Percentiles rank a stretch among this genome's conserved stretches.
These are phyloP conservation scores for Naganishia liquefaciens DNA, from an alignment of 1,284 basidiomycete species.

Conservation along the genomic window DNA sequence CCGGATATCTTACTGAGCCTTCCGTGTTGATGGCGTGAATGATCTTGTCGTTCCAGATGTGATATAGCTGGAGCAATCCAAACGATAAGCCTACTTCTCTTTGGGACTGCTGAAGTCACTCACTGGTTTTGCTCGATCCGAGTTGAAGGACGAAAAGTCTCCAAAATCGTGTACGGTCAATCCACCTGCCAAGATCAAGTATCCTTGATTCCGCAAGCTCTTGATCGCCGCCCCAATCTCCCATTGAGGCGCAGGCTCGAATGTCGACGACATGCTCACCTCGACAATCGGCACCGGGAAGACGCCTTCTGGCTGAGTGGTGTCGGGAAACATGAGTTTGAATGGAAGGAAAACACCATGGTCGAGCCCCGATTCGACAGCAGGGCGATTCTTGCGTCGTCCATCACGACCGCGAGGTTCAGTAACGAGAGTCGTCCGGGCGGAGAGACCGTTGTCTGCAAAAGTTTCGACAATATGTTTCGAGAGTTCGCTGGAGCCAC, in stretches of 20 bases:
- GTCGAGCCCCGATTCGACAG: conserved; percentile 14
- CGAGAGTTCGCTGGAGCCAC: conserved; percentile 17
- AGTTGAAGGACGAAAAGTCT: conserved; percentile 27
- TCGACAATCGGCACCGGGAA: conserved; percentile 22
- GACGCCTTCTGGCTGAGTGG: background rate
- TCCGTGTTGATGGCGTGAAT: conserved; percentile 20
- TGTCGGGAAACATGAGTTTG: conserved; percentile 25
- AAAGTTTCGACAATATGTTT: conserved; percentile 14
- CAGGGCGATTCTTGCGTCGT: conserved; percentile 4
- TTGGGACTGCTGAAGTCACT: background rate
- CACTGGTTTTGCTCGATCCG: conserved; percentile 25
- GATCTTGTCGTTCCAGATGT: conserved; percentile 28
- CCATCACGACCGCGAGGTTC: conserved; percentile 20
- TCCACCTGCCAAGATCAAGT: conserved; percentile 24
- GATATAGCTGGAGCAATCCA: conserved; percentile 1
- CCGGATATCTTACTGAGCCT: conserved; percentile 5
- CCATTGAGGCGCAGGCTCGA: conserved; percentile 25
- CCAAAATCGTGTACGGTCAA: conserved; percentile 28
- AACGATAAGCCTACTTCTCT: background rate
- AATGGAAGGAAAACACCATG: conserved; percentile 23
- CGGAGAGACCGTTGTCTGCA: conserved; percentile 5
- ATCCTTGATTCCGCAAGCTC: conserved; percentile 14
- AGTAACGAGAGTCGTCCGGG: conserved; percentile 14
- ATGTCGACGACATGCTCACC: conserved; percentile 20
- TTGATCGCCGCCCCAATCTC: conserved; percentile 23